Evolutionary conservation across 2,329 filamentous ascomycete species (phyloP).

Genomic region (Pezizomycotina sp.): DNA sequence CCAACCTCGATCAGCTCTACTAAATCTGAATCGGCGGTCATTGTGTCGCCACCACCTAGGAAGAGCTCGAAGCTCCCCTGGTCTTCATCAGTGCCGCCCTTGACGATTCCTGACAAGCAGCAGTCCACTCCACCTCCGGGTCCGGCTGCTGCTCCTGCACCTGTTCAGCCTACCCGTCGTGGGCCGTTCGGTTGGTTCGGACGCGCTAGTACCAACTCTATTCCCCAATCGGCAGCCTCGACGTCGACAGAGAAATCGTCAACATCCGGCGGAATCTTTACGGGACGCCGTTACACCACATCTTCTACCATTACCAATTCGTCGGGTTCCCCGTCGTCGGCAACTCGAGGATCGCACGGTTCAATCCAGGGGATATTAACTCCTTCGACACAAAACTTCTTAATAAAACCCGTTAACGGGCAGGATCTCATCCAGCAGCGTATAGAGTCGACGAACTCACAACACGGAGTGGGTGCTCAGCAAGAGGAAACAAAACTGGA

Average conservation of each 20-base stretch:
- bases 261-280: constrained; percentile 24
- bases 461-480: constrained; percentile 44
- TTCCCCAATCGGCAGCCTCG: no score
- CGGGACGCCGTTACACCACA: constrained; percentile 27
- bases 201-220: constrained; percentile 17
- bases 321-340: constrained; percentile 48
- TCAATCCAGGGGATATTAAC: no score
- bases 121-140: constrained; percentile 17
- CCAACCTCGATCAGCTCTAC: constrained; percentile 34
- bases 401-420: constrained; percentile 29
- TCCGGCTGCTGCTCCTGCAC: constrained; percentile 10
- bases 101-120: no score
- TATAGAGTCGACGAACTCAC: constrained; percentile 33
- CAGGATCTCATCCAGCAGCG: constrained; percentile 17
- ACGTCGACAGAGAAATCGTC: no score
- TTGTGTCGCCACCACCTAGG: constrained; percentile 35
- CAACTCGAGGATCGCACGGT: no score
- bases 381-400: constrained; percentile 12
- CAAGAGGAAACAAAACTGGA: constrained; percentile 28
- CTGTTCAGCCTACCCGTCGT: constrained; percentile 9
- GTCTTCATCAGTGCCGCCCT: constrained; percentile 16
- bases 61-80: constrained; percentile 24
- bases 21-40: constrained; percentile 48
- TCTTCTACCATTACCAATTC: constrained; percentile 36
- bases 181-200: constrained; percentile 19